These are phyloP conservation scores for Cryoendolithus antarcticus DNA, from an alignment of 2,329 filamentous ascomycete species.

Conservation along the genomic window DNA sequence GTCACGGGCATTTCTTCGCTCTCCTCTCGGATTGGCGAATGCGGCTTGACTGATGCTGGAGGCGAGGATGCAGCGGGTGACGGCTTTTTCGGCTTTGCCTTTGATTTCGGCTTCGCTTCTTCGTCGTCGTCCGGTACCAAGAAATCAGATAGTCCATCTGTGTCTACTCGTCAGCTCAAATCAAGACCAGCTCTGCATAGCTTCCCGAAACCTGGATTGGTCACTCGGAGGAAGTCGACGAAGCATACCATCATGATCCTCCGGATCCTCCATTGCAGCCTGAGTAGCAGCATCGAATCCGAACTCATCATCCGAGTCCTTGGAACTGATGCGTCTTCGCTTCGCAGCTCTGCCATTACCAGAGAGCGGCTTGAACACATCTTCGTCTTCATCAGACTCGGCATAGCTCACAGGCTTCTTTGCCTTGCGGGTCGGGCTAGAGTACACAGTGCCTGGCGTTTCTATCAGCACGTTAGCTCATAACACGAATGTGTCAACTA, in stretches of 20 bases:
- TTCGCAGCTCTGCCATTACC: constrained; percentile 39
- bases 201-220: too few species aligned
- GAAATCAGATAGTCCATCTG: constrained; percentile 86
- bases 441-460: constrained; percentile 35
- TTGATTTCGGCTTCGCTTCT: constrained; percentile 44
- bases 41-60: constrained; percentile 23
- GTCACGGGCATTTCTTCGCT: constrained; percentile 41
- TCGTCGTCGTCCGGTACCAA: constrained; percentile 80
- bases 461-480: constrained; percentile 33
- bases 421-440: constrained; percentile 67
- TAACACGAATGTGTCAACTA: constrained; percentile 24
- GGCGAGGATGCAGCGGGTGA: constrained; percentile 33
- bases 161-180: constrained; percentile 44
- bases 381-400: constrained; percentile 67
- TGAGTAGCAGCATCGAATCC: constrained; percentile 45
- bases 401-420: constrained; percentile 66
- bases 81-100: constrained; percentile 47
- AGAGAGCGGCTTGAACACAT: constrained; percentile 49
- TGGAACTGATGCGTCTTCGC: constrained; percentile 49
- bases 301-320: constrained; percentile 58
- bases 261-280: constrained; percentile 44
- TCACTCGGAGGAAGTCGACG: too few species aligned
- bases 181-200: too few species aligned
- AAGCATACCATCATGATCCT: constrained; percentile 45
- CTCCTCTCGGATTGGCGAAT: constrained; percentile 30